phyloP scores from a whole-genome alignment of 2,329 filamentous ascomycete species.

The Fusarium ambrosium region DNA sequence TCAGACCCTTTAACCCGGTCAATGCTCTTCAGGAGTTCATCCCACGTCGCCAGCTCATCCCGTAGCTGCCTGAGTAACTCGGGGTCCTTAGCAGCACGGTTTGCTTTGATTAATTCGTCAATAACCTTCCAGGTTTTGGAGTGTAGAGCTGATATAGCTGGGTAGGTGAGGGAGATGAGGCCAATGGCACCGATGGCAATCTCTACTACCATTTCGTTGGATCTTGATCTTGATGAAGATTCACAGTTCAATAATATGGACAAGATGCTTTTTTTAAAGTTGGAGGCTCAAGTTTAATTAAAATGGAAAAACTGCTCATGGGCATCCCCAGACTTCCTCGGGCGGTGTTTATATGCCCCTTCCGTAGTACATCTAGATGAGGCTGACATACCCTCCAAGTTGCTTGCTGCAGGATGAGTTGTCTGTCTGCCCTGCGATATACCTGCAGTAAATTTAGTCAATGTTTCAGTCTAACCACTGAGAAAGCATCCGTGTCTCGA shows the following conservation, averaged over 20 bases:
- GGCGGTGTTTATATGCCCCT: background rate
- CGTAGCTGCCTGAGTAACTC: background rate
- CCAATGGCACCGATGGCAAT: background rate
- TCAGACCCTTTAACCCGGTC: background rate
- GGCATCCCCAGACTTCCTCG: background rate
- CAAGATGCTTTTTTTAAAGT: background rate
- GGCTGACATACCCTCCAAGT: background rate
- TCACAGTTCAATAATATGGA: background rate
- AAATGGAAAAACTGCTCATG: background rate
- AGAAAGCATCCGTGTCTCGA: background rate
- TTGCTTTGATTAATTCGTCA: background rate
- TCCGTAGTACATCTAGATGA: background rate
- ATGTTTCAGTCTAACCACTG: background rate
- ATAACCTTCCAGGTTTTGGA: background rate
- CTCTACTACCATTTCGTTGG: background rate
- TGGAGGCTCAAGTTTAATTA: background rate
- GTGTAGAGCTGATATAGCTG: background rate
- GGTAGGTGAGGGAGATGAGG: background rate
- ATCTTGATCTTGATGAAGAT: background rate
- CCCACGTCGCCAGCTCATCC: background rate
- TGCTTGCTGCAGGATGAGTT: background rate
- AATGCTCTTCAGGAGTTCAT: background rate
- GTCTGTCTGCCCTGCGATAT: background rate
- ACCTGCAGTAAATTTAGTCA: background rate
- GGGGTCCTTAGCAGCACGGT: background rate